A percentile compares a stretch with the other conserved stretches of the same genome.
Conservation (phyloP, 2,329 filamentous ascomycete genomes). For the Venturia effusa region DNA sequence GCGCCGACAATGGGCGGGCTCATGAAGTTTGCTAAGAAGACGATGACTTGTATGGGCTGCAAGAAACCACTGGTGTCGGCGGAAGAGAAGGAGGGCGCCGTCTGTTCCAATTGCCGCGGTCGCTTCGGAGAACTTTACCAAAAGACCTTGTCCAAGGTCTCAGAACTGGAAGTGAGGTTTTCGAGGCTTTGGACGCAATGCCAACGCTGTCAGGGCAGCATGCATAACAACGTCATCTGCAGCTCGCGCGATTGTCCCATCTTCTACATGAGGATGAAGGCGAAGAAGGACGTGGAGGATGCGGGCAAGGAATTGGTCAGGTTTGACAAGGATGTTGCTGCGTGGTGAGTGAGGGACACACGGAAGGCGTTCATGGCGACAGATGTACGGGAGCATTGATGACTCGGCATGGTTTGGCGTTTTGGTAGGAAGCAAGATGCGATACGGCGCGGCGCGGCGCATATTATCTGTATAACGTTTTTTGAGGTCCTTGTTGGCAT, state of each 20-base stretch:
- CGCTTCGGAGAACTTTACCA: slow-evolving; percentile 88
- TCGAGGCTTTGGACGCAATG: slow-evolving; percentile 95
- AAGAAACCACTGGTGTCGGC: slow-evolving; percentile 85
- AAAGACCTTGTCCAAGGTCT: slow-evolving; percentile 76
- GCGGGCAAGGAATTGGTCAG: slow-evolving; percentile 77
- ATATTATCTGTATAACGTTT: background rate
- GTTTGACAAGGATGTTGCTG: slow-evolving; percentile 77
- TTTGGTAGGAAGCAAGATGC: background rate
- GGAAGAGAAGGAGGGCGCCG: slow-evolving; percentile 71
- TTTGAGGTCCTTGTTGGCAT: background rate
- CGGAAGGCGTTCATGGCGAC: background rate
- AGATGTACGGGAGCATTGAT: background rate
- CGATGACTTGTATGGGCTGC: slow-evolving; percentile 96
- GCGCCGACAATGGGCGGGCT: slow-evolving; percentile 84
- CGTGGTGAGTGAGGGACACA: slow-evolving; percentile 39
- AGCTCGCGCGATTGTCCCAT: slow-evolving; percentile 87
- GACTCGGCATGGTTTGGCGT: background rate
- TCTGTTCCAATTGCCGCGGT: slow-evolving; percentile 76
- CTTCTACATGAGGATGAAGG: slow-evolving; percentile 99
- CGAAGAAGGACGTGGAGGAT: slow-evolving; percentile 97
- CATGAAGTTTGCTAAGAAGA: slow-evolving; percentile 99
- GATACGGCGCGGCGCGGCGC: background rate
- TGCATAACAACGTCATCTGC: slow-evolving; percentile 97
- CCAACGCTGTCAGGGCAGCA: slow-evolving; percentile 91
- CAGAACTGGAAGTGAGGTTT: slow-evolving; percentile 87